Evolutionary conservation across 352 stramenopile species (phyloP).

Genomic region (Globisporangium viniferum): DNA sequence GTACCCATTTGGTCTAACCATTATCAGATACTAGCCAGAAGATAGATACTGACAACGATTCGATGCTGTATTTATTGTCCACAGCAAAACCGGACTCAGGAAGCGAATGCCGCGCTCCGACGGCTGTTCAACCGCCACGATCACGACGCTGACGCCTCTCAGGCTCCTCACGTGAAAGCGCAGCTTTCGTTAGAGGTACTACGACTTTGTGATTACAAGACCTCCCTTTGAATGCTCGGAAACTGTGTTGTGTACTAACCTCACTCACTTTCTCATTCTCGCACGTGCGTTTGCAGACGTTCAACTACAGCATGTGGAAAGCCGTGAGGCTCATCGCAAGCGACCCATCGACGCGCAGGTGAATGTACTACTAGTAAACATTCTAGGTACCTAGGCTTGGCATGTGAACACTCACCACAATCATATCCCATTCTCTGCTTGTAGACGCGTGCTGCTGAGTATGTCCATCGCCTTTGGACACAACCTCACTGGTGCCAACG

Average conservation of each 20-base stretch:
- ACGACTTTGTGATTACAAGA: neutral
- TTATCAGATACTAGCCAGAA: neutral
- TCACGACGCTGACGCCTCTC: neutral
- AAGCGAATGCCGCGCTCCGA: slow-evolving; percentile 35
- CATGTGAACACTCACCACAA: neutral
- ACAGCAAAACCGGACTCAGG: slow-evolving; percentile 46
- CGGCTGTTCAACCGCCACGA: slow-evolving; percentile 22
- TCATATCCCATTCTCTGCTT: neutral
- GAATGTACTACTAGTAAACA: neutral
- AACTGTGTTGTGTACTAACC: neutral
- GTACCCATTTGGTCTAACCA: neutral
- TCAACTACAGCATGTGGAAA: slow-evolving; percentile 35
- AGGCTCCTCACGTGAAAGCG: slow-evolving; percentile 17
- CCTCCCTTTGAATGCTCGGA: neutral
- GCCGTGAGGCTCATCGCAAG: slow-evolving; percentile 32
- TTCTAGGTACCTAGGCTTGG: neutral
- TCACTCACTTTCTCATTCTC: neutral
- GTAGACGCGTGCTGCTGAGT: slow-evolving; percentile 50
- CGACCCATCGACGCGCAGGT: slow-evolving; percentile 38
- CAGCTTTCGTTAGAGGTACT: slow-evolving; percentile 20
- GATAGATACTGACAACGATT: neutral
- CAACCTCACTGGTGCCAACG: slow-evolving; percentile 63
- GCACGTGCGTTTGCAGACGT: slow-evolving; percentile 15
- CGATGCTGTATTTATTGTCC: neutral
- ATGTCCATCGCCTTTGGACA: slow-evolving; percentile 60